Evolutionary conservation across 345 rosid genomes (phyloP), one percentile per base, ranked within the genome.

Genomic region (Eucalyptus pauciflora): DNA sequence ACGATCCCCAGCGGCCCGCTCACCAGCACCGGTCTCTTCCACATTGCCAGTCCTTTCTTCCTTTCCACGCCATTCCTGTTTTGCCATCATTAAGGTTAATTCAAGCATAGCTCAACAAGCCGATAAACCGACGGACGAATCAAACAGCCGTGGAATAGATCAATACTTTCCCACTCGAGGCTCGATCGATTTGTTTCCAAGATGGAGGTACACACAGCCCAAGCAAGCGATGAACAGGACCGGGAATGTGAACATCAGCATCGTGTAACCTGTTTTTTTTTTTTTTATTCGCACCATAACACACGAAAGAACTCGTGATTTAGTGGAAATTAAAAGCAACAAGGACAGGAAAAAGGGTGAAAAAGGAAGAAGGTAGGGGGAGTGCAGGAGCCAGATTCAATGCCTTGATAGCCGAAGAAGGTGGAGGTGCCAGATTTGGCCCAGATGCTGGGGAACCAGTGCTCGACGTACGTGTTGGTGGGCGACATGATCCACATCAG

Each of bases 1-100:
- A 97, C 98, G 86, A 97, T 95, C 89, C 99, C 99, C 7, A 96
- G 89, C 22, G 99, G 99, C 12, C 99, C 98, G 85, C 92, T 96
- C 90, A 93, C 96, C 25, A 96, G 86, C 93, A 94, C 91, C n/a
- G 97, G 97, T 88, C 54, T 93, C 92, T 88, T 95, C 94, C 91
- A 93, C 50, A 64, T 20, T 10, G 76, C 91, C 87, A 71, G 29
- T 76, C 15, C 83, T 3, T 25, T 5, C 13, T 87, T 81, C 27
- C 50, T 83, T 17, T 86, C 88, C 51, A 49, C 56, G 50, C 89
- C 88, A 10, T 86, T 89, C 52, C 94, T 88, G 91, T 64, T 79
- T 7, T 56, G 76, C 67, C 69, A 52, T 41, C 83, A 18, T 76
- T 37, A 76, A 76, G 29, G 25, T 76, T 52, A 24, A 76, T 76